Percentiles rank a stretch among this genome's conserved stretches.
Conservation (phyloP, 176 grass and related monocot genomes). For the Avena eriantha region DNA sequence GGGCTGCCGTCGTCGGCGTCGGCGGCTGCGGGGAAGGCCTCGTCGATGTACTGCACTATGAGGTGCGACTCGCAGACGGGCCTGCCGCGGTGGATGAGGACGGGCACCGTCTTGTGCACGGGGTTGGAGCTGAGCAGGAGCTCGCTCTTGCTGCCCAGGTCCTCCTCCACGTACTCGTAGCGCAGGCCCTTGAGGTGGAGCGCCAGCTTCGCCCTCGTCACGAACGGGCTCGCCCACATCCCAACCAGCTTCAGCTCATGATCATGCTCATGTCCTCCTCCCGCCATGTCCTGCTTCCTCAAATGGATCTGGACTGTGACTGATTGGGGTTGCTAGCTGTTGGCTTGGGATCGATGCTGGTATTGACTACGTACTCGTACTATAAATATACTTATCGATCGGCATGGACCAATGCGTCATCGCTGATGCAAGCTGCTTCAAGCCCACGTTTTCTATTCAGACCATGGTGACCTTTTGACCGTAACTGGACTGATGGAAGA, state of each 20-base stretch:
- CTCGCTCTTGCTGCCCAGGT: neutral
- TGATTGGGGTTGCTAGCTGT: no score
- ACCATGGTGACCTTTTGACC: no score
- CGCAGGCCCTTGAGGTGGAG: neutral
- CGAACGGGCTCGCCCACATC: slow-evolving; percentile 4
- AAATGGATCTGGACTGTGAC: neutral
- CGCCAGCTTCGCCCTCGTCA: neutral
- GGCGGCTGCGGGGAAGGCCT: neutral
- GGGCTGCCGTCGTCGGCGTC: neutral
- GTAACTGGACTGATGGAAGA: no score
- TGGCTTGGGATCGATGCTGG: neutral
- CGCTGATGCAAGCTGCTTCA: neutral
- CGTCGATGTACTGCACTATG: slow-evolving; percentile 13
- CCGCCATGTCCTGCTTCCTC: neutral
- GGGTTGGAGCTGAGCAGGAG: slow-evolving; percentile 2
- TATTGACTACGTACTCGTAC: neutral
- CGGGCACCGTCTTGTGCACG: neutral
- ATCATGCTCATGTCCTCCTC: neutral
- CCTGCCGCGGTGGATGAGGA: neutral
- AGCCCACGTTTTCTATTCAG: neutral
- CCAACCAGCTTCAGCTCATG: neutral
- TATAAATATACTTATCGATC: neutral
- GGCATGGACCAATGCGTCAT: neutral
- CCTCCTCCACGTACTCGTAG: neutral
- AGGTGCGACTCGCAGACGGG: neutral